Percentiles rank a stretch among this genome's conserved stretches.
These are phyloP conservation scores for Cryptococcus sp. DNA, from an alignment of 1,284 basidiomycete species.

Conservation along the genomic window DNA sequence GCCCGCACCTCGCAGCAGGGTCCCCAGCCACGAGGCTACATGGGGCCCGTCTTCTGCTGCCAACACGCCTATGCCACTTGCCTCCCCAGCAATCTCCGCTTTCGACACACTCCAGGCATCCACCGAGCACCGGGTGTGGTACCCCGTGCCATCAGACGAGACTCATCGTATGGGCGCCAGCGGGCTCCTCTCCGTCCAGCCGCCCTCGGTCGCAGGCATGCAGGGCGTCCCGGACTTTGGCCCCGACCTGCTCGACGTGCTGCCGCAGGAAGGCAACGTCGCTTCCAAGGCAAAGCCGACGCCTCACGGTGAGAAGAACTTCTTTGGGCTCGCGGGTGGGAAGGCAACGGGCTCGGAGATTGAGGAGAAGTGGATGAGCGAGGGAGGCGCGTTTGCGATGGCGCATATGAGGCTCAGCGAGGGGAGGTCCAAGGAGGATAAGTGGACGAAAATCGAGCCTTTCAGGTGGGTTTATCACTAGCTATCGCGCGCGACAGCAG, in stretches of 20 bases:
- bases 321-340: slow-evolving; percentile 48
- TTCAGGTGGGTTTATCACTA: slow-evolving; percentile 54
- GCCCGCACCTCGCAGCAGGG: slow-evolving; percentile 17
- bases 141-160: slow-evolving; percentile 69
- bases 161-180: slow-evolving; percentile 76
- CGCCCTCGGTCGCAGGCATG: background rate
- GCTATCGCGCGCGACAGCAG: background rate
- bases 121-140: slow-evolving; percentile 53
- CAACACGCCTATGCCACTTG: background rate
- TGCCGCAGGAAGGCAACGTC: slow-evolving; percentile 38
- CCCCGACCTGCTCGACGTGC: slow-evolving; percentile 44
- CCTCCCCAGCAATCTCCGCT: background rate
- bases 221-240: slow-evolving; percentile 43
- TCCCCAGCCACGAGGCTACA: slow-evolving; percentile 13
- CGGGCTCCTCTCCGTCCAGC: slow-evolving; percentile 48
- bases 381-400: slow-evolving; percentile 13
- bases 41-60: slow-evolving; percentile 1
- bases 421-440: slow-evolving; percentile 17
- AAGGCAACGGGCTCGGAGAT: slow-evolving; percentile 37
- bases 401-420: slow-evolving; percentile 7
- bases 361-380: slow-evolving; percentile 25
- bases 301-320: slow-evolving; percentile 45
- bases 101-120: slow-evolving; percentile 5
- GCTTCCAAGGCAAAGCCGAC: slow-evolving; percentile 22
- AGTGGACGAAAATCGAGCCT: slow-evolving; percentile 57